Percentiles rank a stretch among this genome's conserved stretches.
Conservation (phyloP, 2,329 filamentous ascomycete genomes). For the Trichoderma koningii region DNA sequence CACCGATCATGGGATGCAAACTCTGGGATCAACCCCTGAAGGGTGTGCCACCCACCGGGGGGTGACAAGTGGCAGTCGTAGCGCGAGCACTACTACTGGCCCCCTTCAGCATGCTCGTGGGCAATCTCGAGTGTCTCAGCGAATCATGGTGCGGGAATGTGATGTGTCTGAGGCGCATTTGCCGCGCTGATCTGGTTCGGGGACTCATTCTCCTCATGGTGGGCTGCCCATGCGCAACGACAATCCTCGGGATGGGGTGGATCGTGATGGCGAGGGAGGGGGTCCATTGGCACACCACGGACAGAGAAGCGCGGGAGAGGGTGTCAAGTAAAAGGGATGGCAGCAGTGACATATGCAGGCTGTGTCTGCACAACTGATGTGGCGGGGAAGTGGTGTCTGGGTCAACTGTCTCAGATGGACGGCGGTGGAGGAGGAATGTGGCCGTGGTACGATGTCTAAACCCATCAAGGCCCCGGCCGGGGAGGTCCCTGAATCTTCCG, state of each 20-base stretch:
- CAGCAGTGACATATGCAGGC: background rate
- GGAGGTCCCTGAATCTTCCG: background rate
- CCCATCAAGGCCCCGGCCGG: background rate
- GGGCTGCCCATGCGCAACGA: background rate
- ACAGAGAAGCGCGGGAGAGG: slow-evolving; percentile 23
- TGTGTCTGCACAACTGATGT: background rate
- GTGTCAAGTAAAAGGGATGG: slow-evolving; percentile 1
- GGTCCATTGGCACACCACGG: background rate
- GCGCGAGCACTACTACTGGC: background rate
- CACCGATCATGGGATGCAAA: background rate
- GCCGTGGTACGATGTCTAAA: slow-evolving; percentile 5
- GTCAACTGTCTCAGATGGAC: slow-evolving; percentile 16
- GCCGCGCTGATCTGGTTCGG: slow-evolving; percentile 16
- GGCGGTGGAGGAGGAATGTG: slow-evolving; percentile 10
- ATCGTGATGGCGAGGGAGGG: background rate
- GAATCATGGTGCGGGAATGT: slow-evolving; percentile 20
- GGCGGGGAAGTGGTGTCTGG: slow-evolving; percentile 15
- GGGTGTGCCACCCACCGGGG: background rate
- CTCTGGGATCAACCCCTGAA: background rate
- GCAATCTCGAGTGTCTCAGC: slow-evolving; percentile 19
- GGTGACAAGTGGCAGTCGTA: background rate
- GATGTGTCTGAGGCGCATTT: slow-evolving; percentile 20
- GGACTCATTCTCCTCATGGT: background rate
- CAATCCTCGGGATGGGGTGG: slow-evolving; percentile 6
- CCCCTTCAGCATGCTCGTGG: slow-evolving; percentile 1